Base-by-base conservation (phyloP, 208 protist genomes). In the Zelonia costaricensis region DNA sequence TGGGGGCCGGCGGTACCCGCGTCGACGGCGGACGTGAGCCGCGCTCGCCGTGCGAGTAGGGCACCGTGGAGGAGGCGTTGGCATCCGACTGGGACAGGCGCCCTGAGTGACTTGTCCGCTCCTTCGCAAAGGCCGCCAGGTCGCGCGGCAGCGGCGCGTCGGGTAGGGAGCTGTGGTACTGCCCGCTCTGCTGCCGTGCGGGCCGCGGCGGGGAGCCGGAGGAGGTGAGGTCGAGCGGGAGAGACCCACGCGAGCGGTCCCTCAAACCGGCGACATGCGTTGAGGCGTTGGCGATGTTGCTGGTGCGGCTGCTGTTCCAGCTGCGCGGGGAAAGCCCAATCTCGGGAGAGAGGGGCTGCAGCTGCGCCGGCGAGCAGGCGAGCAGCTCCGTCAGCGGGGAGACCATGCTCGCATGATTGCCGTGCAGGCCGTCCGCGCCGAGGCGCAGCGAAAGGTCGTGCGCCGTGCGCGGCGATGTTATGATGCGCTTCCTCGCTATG, bases 361-460 rank as follows among this genome's bases (percentile, higher is more conserved):
- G 55, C 43, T 63, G 65, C 18, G 65, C 56, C 3, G 65, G 56
- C 1, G 65, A 64, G 1, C 31, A 36, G 3, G 65, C 45, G 20
- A 59, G 38, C 27, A 71, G 20, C 8, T 64, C 65, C 4, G 65
- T 59, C 16, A 71, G 40, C 12, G 65, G 65, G 8, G 65, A 63
- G 30, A 60, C 48, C 20, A 71, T 38, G 2, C 56, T 40, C n/a
- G 27, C 40, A 20, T 18, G 39, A 35, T 54, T 71, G 15, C 16
- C 22, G 13, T 27, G 40, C 16, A 44, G 22, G 18, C 38, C 56
- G 20, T 52, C 65, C 36, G 18, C 64, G 65, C 55, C 42, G 12
- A 59, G 47, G 4, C 46, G 65, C 65, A 53, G 25, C 31, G 52
- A 59, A n/a, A 71, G 56, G 31, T 64, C 65, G 39, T 62, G 48